phyloP scores from a whole-genome alignment of 2,329 filamentous ascomycete genomes.

The Penicillium sp. region DNA sequence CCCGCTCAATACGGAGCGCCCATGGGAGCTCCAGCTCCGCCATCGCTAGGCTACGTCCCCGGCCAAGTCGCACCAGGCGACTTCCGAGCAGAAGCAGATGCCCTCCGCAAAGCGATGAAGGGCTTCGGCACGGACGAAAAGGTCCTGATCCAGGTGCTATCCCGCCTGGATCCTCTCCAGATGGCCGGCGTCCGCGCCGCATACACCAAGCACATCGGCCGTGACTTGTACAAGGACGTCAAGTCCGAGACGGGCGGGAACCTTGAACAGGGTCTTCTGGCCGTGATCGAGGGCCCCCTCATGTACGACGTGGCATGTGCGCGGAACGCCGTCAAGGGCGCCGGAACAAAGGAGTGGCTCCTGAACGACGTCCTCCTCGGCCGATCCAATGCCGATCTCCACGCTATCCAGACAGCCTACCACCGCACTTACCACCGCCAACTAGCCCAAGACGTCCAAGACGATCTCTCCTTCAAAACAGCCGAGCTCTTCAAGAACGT shows the following conservation, averaged over 20 bases:
- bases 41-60: conserved; percentile 76
- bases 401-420: conserved; percentile 83
- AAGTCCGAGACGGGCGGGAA: conserved; percentile 77
- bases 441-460: conserved; percentile 74
- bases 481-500: conserved; percentile 85
- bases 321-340: conserved; percentile 73
- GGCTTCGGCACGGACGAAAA: conserved; percentile 90
- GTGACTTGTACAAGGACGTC: conserved; percentile 76
- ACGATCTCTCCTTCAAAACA: conserved; percentile 85
- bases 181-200: conserved; percentile 70
- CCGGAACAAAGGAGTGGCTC: conserved; percentile 83
- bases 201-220: conserved; percentile 69
- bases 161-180: conserved; percentile 78
- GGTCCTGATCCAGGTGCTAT: conserved; percentile 71
- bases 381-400: conserved; percentile 84
- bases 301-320: conserved; percentile 75
- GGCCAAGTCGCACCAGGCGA: conserved; percentile 72
- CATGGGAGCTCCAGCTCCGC: conserved; percentile 59
- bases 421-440: conserved; percentile 68
- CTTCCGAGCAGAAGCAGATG: conserved; percentile 70
- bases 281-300: conserved; percentile 79
- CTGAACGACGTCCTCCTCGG: conserved; percentile 86
- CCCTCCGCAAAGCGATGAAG: conserved; percentile 84
- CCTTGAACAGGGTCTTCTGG: conserved; percentile 75
- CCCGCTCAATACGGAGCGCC: conserved; percentile 32